Conservation (phyloP, 2,329 filamentous ascomycete species). For the Xylaria digitata region DNA sequence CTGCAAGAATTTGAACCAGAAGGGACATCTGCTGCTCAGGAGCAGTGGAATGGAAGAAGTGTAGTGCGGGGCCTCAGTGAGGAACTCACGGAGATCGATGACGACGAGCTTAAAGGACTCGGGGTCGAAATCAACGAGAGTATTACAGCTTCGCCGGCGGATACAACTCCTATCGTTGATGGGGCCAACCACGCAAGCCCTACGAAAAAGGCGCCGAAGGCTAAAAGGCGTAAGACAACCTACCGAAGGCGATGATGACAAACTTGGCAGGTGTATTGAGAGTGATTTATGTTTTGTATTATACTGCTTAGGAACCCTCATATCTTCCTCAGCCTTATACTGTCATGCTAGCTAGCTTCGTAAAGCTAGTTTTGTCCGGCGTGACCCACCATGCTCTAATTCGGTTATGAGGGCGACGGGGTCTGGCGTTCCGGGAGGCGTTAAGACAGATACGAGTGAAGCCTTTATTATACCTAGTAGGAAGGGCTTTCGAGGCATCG, state of each 20-base stretch:
- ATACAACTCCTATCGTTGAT: constrained; percentile 42
- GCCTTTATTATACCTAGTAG: constrained; percentile 33
- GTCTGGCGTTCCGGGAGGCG: constrained; percentile 32
- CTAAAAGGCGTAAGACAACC: constrained; percentile 47
- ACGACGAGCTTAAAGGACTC: constrained; percentile 84
- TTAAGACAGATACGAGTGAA: constrained; percentile 23
- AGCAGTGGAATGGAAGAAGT: constrained; percentile 78
- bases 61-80: constrained; percentile 78
- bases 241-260: constrained; percentile 42
- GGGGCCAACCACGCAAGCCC: constrained; percentile 39
- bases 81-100: constrained; percentile 90
- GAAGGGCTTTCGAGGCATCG: constrained; percentile 19
- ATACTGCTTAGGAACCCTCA: constrained; percentile 34
- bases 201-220: constrained; percentile 45
- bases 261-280: background rate
- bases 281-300: constrained; percentile 35
- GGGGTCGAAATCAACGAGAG: constrained; percentile 65
- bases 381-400: constrained; percentile 29
- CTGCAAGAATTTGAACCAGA: constrained; percentile 80
- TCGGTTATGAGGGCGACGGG: constrained; percentile 13
- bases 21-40: constrained; percentile 82
- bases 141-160: constrained; percentile 55
- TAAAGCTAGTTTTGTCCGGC: constrained; percentile 31
- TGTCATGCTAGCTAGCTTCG: constrained; percentile 37
- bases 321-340: constrained; percentile 38